Conservation (phyloP, 2,329 filamentous ascomycete genomes). For the Alternaria sp. region DNA sequence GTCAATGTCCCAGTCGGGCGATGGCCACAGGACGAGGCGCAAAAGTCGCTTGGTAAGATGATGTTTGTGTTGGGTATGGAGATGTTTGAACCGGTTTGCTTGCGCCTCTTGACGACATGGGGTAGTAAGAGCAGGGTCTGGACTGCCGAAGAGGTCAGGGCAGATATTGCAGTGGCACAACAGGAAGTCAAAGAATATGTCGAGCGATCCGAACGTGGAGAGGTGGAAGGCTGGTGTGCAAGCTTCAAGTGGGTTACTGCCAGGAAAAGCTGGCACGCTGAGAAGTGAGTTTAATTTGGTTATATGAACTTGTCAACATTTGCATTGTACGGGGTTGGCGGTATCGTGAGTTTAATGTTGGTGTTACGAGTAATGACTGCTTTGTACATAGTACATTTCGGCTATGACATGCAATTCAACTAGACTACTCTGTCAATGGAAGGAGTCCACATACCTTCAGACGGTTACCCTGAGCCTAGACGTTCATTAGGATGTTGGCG, state of each 20-base stretch:
- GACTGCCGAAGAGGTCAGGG: constrained; percentile 39
- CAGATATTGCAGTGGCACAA: constrained; percentile 33
- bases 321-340: not conserved
- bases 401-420: not conserved
- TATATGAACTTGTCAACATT: not conserved
- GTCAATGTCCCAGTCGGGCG: constrained; percentile 49
- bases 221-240: constrained; percentile 46
- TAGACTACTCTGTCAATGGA: not conserved
- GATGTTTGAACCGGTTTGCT: constrained; percentile 38
- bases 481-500: not conserved
- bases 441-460: not conserved
- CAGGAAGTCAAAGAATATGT: constrained; percentile 41
- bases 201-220: constrained; percentile 30
- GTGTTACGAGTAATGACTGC: not conserved
- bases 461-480: not conserved
- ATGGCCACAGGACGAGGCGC: constrained; percentile 44
- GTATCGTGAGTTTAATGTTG: not conserved
- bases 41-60: constrained; percentile 46
- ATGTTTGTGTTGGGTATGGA: constrained; percentile 48
- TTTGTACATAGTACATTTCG: not conserved
- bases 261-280: constrained; percentile 40
- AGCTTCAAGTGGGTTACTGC: constrained; percentile 50
- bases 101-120: constrained; percentile 41
- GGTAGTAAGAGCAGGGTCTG: constrained; percentile 41
- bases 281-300: not conserved